Percentiles rank a stretch among this genome's conserved stretches.
Conservation (phyloP, 768 basidiomycete genomes). For the Sporobolomyces phaffii region DNA sequence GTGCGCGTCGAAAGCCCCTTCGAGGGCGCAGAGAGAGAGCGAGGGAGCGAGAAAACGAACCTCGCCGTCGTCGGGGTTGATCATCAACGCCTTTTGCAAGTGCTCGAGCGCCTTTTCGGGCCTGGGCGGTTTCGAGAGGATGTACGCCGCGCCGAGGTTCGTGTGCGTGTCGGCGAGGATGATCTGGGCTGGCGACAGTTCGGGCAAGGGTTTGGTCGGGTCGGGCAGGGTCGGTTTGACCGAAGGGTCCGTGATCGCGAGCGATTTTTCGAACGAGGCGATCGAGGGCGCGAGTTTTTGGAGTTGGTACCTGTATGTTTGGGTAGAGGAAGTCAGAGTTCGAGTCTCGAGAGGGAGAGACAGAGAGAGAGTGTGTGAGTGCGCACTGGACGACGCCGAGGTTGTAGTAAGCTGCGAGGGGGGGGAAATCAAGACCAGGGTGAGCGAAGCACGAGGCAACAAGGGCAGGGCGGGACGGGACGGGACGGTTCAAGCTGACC, state of each 20-base stretch:
- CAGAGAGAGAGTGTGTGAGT: too few species aligned
- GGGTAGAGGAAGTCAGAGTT: not conserved
- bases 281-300: constrained; percentile 24
- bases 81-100: constrained; percentile 41
- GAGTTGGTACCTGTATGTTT: constrained; percentile 18
- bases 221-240: constrained; percentile 22
- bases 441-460: not conserved
- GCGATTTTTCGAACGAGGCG: constrained; percentile 23
- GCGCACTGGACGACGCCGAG: constrained; percentile 38
- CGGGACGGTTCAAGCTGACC: constrained; percentile 16
- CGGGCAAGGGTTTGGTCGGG: constrained; percentile 11
- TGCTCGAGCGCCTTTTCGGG: constrained; percentile 48
- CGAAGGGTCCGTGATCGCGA: constrained; percentile 2
- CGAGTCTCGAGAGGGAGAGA: too few species aligned
- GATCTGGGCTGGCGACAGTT: constrained; percentile 26
- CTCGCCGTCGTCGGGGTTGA: constrained; percentile 39
- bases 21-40: not conserved
- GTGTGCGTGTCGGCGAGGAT: constrained; percentile 47
- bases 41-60: not conserved
- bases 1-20: not conserved
- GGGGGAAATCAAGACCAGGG: not conserved
- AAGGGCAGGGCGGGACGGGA: not conserved
- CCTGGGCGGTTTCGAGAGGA: constrained; percentile 46
- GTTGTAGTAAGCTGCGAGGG: constrained; percentile 32
- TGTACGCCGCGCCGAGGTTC: constrained; percentile 48